These are phyloP conservation scores for Suillus subluteus DNA, from an alignment of 768 basidiomycete genomes.

Conservation along the genomic window DNA sequence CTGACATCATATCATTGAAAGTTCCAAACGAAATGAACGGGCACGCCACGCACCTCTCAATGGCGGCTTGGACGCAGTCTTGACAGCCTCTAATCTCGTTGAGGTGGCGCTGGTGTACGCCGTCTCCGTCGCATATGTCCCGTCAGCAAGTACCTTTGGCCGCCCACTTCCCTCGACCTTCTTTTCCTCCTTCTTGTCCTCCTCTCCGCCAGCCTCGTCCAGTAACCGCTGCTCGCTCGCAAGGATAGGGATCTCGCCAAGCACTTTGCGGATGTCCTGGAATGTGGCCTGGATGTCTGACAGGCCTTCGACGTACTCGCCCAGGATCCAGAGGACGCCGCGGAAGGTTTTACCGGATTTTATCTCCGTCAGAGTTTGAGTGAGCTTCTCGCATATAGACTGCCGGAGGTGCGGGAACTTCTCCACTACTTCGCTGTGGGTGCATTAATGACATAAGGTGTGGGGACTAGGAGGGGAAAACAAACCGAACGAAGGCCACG, in stretches of 20 bases:
- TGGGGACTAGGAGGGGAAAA: not conserved
- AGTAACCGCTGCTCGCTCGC: conserved; percentile 73
- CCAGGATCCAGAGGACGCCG: conserved; percentile 97
- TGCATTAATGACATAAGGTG: conserved; percentile 1
- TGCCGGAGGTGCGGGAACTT: conserved; percentile 89
- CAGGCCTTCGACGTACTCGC: conserved; percentile 30
- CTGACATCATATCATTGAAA: conserved; percentile 35
- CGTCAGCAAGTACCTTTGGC: conserved; percentile 89
- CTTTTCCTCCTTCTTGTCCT: conserved; percentile 46
- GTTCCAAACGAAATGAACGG: not conserved
- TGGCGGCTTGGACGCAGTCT: conserved; percentile 89
- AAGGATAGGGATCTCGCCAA: not conserved
- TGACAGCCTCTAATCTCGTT: conserved; percentile 77
- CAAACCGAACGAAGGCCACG: not conserved
- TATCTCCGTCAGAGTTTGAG: conserved; percentile 73
- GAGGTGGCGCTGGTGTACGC: conserved; percentile 71
- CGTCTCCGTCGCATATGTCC: conserved; percentile 97
- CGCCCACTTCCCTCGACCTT: conserved; percentile 48
- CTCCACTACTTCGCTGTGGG: conserved; percentile 86
- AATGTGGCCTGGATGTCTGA: conserved; percentile 68
- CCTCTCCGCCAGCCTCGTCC: conserved; percentile 68
- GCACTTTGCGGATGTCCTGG: not conserved
- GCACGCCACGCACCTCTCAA: conserved; percentile 60
- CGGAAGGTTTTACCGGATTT: conserved; percentile 97
- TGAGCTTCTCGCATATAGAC: conserved; percentile 85